Percentiles rank a stretch among this genome's conserved stretches.
These are phyloP conservation scores for Fraxinus quadrangulata DNA, from an alignment of 257 asterid species.

Conservation along the genomic window DNA sequence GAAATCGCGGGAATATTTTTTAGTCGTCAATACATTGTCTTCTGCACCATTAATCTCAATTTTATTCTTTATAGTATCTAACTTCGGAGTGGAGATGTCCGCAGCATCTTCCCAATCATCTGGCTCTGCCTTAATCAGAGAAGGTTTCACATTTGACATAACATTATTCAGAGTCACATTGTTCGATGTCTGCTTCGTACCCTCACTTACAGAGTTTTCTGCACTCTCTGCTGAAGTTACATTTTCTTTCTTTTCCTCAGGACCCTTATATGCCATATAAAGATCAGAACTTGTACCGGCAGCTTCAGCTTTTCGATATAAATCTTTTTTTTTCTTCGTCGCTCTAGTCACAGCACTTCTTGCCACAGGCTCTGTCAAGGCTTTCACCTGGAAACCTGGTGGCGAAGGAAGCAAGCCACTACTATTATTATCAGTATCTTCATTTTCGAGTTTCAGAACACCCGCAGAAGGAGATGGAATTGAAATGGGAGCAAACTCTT, in stretches of 20 bases:
- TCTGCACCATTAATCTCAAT: background rate
- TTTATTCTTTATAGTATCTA: conserved; percentile 15
- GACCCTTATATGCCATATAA: conserved; percentile 29
- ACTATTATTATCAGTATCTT: conserved; percentile 20
- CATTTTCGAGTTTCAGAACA: conserved; percentile 26
- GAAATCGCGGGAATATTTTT: conserved; percentile 36
- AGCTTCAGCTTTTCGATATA: conserved; percentile 30
- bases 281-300: conserved; percentile 30
- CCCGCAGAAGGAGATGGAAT: conserved; percentile 31
- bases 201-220: conserved; percentile 14
- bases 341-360: conserved; percentile 21
- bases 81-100: conserved; percentile 22
- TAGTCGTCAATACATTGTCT: conserved; percentile 10
- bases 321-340: conserved; percentile 27
- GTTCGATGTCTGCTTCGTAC: conserved; percentile 13
- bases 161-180: conserved; percentile 19
- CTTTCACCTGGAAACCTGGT: conserved; percentile 33
- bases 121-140: conserved; percentile 29
- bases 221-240: conserved; percentile 27
- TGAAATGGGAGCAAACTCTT: conserved; percentile 28
- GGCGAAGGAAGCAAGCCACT: conserved; percentile 18
- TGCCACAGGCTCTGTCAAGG: conserved; percentile 27
- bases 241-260: conserved; percentile 27
- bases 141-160: conserved; percentile 18
- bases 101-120: conserved; percentile 34